phyloP scores from a whole-genome alignment of 495 filamentous ascomycete species.

The Neurospora cerealis region DNA sequence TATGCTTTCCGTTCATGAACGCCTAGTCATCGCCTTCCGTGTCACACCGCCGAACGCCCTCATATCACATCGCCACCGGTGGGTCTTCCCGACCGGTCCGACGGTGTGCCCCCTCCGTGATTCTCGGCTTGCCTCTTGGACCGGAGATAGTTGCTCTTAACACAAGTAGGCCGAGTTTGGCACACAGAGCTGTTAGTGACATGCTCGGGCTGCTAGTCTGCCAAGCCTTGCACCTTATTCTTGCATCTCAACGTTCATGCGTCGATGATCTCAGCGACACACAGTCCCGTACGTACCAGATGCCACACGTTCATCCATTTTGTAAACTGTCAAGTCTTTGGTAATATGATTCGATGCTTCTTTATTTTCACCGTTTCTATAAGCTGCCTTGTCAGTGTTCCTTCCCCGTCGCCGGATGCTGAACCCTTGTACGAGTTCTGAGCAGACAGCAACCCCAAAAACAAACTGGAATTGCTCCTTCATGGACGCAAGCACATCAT shows the following conservation, averaged over 20 bases:
- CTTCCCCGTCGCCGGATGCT: neutral
- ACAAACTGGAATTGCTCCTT: neutral
- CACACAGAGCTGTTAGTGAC: neutral
- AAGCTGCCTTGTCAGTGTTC: neutral
- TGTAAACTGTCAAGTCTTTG: neutral
- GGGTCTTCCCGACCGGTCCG: neutral
- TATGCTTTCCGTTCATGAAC: neutral
- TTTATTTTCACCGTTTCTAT: neutral
- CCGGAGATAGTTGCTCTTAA: neutral
- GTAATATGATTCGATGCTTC: neutral
- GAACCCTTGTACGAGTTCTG: neutral
- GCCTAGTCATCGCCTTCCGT: neutral
- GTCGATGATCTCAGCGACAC: neutral
- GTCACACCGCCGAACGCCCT: neutral
- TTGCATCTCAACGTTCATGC: neutral
- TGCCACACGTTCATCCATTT: neutral
- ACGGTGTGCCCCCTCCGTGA: neutral
- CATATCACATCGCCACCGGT: neutral
- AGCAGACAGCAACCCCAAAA: neutral
- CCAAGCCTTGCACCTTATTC: neutral
- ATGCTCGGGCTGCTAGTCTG: neutral
- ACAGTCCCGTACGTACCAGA: neutral
- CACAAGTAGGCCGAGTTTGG: neutral
- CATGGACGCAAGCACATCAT: neutral
- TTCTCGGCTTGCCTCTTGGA: neutral